Evolutionary conservation across 164 flowering plant genomes (phyloP).

Genomic region (Litsea cubeba): DNA sequence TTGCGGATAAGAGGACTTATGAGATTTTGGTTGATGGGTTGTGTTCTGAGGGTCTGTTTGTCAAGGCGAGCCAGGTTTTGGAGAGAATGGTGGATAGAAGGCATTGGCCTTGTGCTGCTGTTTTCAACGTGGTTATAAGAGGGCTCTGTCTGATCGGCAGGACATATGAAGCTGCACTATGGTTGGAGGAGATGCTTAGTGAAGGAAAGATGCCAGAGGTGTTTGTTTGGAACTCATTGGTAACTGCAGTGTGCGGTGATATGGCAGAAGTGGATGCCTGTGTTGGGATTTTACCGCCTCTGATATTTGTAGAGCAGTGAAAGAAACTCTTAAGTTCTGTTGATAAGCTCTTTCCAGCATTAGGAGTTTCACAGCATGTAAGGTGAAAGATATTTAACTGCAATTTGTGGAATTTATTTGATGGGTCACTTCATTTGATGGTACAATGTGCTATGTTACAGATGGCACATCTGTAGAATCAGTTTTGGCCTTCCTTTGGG

Average conservation of each 20-base stretch:
- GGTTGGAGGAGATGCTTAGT: slow-evolving; percentile 87
- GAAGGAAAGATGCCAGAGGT: slow-evolving; percentile 45
- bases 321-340: no score
- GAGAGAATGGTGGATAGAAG: slow-evolving; percentile 53
- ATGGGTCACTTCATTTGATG: no score
- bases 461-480: no score
- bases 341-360: no score
- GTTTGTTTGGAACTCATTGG: slow-evolving; percentile 52
- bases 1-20: slow-evolving; percentile 48
- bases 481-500: no score
- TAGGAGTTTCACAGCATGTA: no score
- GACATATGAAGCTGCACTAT: slow-evolving; percentile 62
- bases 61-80: slow-evolving; percentile 52
- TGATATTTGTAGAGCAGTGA: not conserved
- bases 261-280: slow-evolving; percentile 3
- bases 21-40: slow-evolving; percentile 46
- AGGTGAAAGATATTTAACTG: no score
- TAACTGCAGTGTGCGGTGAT: slow-evolving; percentile 32
- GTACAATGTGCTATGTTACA: no score
- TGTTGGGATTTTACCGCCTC: not conserved
- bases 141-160: slow-evolving; percentile 61
- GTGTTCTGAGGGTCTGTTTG: slow-evolving; percentile 45
- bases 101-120: slow-evolving; percentile 35
- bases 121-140: slow-evolving; percentile 32
- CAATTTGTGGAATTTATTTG: no score